A percentile compares a stretch with the other conserved stretches of the same genome.
Conservation (phyloP, 805 yeast genomes). For the Wickerhamiella bombiphila region DNA sequence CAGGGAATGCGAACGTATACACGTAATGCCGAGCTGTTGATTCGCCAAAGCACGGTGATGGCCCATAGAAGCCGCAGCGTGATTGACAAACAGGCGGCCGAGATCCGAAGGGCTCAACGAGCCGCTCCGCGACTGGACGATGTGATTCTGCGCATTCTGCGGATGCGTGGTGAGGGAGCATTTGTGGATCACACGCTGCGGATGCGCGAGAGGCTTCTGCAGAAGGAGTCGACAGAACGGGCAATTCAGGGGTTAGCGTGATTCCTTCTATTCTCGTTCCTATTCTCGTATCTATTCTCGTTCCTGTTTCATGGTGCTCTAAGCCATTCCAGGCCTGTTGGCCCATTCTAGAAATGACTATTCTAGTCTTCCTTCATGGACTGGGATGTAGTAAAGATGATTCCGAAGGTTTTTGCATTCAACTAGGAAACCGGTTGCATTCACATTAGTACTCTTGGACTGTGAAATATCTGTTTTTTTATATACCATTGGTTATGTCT, state of each 20-base stretch:
- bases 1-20: constrained; percentile 36
- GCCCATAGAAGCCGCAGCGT: constrained; percentile 55
- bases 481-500: too few relatives aligned
- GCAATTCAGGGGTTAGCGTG: constrained; percentile 13
- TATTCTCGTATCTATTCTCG: too few relatives aligned
- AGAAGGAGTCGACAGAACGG: constrained; percentile 40
- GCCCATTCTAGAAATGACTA: too few relatives aligned
- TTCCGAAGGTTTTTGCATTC: too few relatives aligned
- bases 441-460: too few relatives aligned
- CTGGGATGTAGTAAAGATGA: too few relatives aligned
- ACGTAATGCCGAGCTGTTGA: constrained; percentile 31
- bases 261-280: too few relatives aligned
- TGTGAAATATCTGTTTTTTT: too few relatives aligned
- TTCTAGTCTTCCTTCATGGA: too few relatives aligned
- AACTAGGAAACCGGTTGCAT: too few relatives aligned
- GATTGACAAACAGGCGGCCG: constrained; percentile 34
- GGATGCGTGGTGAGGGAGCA: constrained; percentile 47
- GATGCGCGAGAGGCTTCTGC: constrained; percentile 45
- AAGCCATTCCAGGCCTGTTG: too few relatives aligned
- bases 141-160: constrained; percentile 52
- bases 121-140: constrained; percentile 43
- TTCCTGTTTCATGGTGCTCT: too few relatives aligned
- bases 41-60: constrained; percentile 50
- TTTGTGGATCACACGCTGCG: constrained; percentile 46
- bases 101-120: constrained; percentile 32